Evolutionary conservation across 805 yeast species (phyloP).

Genomic region (Metschnikowia drakensbergensis): DNA sequence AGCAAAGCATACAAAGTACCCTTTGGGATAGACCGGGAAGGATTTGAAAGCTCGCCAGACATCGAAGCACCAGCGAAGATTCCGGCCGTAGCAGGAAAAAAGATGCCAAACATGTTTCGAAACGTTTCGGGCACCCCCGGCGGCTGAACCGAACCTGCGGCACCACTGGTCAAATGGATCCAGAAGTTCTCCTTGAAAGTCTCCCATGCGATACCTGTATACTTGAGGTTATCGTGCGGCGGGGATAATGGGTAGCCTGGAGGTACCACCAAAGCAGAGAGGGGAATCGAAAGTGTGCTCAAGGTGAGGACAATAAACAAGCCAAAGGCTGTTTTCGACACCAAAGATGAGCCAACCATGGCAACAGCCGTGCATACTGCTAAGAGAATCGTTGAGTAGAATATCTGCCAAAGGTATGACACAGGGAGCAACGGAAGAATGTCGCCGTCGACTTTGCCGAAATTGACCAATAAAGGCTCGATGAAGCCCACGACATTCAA

Average conservation of each 20-base stretch:
- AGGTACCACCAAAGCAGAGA: conserved; percentile 61
- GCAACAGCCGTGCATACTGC: conserved; percentile 73
- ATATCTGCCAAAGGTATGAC: conserved; percentile 62
- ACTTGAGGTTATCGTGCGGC: conserved; percentile 43
- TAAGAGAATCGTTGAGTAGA: conserved; percentile 68
- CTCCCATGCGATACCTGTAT: conserved; percentile 71
- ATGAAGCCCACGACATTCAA: conserved; percentile 94
- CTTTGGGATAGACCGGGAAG: conserved; percentile 84
- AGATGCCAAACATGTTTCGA: conserved; percentile 84
- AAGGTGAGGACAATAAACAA: conserved; percentile 62
- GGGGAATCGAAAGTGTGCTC: conserved; percentile 78
- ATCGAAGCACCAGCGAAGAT: conserved; percentile 97
- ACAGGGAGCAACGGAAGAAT: conserved; percentile 59
- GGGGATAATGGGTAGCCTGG: conserved; percentile 54
- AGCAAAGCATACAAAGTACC: conserved; percentile 89
- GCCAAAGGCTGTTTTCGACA: conserved; percentile 76
- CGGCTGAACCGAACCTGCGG: conserved; percentile 79
- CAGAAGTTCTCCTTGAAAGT: conserved; percentile 63
- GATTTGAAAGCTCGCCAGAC: conserved; percentile 89
- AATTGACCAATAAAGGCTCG: conserved; percentile 81
- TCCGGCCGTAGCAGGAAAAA: conserved; percentile 98
- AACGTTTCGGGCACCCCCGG: conserved; percentile 60
- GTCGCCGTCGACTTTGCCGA: conserved; percentile 60
- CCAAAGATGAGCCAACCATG: conserved; percentile 73
- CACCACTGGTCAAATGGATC: conserved; percentile 83